Evolutionary conservation across 495 filamentous ascomycete species (phyloP), one percentile per base, ranked within the genome.

Genomic region (Annulohypoxylon bovei): DNA sequence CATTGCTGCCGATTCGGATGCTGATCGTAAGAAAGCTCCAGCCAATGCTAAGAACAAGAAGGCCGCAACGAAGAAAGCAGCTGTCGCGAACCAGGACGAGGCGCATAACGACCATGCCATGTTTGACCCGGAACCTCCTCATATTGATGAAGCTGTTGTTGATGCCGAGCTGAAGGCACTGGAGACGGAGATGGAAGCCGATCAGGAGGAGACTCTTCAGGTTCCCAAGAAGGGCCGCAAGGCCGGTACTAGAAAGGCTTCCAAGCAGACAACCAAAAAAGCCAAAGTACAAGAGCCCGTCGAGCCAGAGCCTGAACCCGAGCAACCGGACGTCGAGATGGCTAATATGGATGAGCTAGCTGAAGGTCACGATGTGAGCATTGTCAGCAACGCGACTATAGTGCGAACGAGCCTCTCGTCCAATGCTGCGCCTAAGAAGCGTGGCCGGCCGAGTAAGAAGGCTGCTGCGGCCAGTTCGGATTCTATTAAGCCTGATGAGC

Each of bases 151-250:
- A 37, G 76, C 72, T 4, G 82, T 74, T n/a, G 65, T 84, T 18
- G 81, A 85, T 46, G 77, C 77, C 39, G 81, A 84, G 25, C 66
- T 82, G 9, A 71, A 84, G 37, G 78, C 76, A 25, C 62, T 86
- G 54, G 81, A 87, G 53, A 67, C 77, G n/a, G 81, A 88, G 40
- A 80, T 80, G 73, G 69, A 76, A 23, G 60, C 71, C 14, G 75
- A 81, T 9, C 68, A 70, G 33, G 23, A 59, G 6, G 71, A 77
- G 16, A 47, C 68, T 0, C 66, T 81, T 0, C 68, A 71, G 3
- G 75, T 80, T 8, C 80, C 81, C 2, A 85, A 84, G 68, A 83
- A 80, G 44, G 81, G 82, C 16, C 82, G 83, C 27, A 82, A 83
- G 62, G 70, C 78, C 11, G 81, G 78, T 1, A 72, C 77, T 8